A percentile compares a stretch with the other conserved stretches of the same genome.
Conservation (phyloP, 768 basidiomycete genomes). For the Tylopilus intermedius region DNA sequence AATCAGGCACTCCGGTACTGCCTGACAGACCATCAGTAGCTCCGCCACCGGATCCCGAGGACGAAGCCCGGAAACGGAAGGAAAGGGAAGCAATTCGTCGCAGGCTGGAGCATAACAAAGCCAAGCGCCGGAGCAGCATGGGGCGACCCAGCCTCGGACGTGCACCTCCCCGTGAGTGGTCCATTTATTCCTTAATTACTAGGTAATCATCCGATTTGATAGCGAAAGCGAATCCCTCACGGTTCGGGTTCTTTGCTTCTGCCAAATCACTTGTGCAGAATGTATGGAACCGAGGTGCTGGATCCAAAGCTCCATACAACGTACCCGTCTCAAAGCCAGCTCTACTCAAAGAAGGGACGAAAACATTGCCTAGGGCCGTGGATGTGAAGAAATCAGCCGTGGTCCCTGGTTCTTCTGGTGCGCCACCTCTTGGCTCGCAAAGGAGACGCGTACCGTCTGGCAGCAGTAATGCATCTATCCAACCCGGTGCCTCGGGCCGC, state of each 20-base stretch:
- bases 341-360: constrained; percentile 13
- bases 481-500: constrained; percentile 3
- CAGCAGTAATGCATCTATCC: constrained; percentile 6
- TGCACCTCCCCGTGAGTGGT: constrained; percentile 38
- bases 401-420: constrained; percentile 22
- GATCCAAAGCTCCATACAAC: constrained; percentile 25
- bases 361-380: constrained; percentile 4
- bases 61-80: constrained; percentile 35
- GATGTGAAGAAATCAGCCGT: constrained; percentile 20
- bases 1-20: constrained; percentile 20
- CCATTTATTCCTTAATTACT: not conserved
- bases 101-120: constrained; percentile 62
- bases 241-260: constrained; percentile 65
- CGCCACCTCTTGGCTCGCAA: constrained; percentile 17
- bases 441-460: constrained; percentile 17
- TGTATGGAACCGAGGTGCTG: constrained; percentile 62
- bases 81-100: constrained; percentile 57
- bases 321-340: constrained; percentile 28
- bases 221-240: constrained; percentile 40
- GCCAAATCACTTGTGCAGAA: constrained; percentile 69
- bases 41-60: constrained; percentile 18
- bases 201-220: constrained; percentile 22
- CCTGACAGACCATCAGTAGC: constrained; percentile 35
- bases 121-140: constrained; percentile 65
- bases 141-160: constrained; percentile 41